Conservation (phyloP, 164 flowering plant genomes). For the Platanus orientalis region DNA sequence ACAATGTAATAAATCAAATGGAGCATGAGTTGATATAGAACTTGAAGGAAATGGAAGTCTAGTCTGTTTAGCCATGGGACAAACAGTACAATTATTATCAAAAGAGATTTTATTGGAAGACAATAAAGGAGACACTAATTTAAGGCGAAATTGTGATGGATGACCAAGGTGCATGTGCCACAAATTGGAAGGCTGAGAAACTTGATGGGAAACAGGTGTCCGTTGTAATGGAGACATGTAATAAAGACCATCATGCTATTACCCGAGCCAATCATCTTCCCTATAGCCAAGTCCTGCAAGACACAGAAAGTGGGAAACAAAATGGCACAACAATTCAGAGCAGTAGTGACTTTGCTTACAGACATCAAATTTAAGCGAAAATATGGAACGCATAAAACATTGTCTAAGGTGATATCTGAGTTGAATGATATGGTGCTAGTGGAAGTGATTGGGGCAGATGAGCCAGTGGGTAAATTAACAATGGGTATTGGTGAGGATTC, state of each 20-base stretch:
- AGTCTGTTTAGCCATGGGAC: slow-evolving; percentile 16
- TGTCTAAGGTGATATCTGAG: no score
- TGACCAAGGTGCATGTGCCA: slow-evolving; percentile 18
- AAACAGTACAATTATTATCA: slow-evolving; percentile 9
- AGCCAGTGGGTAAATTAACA: no score
- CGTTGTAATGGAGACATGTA: slow-evolving; percentile 7
- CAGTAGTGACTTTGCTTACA: no score
- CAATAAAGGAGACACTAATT: slow-evolving; percentile 5
- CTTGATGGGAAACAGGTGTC: neutral
- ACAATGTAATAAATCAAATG: slow-evolving; percentile 12
- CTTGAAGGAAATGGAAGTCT: slow-evolving; percentile 13
- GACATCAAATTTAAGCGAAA: no score
- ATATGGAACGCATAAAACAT: no score
- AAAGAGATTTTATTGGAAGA: neutral
- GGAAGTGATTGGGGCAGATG: no score
- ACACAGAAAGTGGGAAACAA: no score
- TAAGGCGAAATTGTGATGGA: slow-evolving; percentile 5
- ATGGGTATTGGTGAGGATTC: no score
- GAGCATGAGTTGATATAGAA: slow-evolving; percentile 4
- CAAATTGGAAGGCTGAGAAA: neutral
- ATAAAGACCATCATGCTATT: slow-evolving; percentile 15
- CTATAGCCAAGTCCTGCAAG: no score
- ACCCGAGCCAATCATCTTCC: no score
- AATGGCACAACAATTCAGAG: no score
- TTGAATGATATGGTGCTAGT: no score